Percentiles rank a stretch among this genome's conserved stretches.
Conservation (phyloP, 164 flowering plant genomes). For the Vitis cinerea region DNA sequence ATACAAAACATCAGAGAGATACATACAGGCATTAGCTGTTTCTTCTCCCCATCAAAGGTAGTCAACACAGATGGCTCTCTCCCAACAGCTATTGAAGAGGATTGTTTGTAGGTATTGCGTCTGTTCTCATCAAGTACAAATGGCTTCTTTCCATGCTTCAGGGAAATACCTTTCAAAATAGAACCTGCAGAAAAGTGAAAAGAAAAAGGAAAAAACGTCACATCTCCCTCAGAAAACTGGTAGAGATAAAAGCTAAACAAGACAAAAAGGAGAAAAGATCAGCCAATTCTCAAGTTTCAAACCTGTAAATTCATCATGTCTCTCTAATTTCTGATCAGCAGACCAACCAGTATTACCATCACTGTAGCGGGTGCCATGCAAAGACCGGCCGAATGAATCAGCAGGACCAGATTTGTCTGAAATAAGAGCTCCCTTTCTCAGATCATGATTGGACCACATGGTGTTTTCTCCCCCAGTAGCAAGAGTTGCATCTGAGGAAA, state of each 20-base stretch:
- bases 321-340: conserved; percentile 36
- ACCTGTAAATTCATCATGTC: conserved; percentile 57
- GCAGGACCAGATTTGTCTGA: conserved; percentile 31
- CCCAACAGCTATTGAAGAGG: conserved; percentile 27
- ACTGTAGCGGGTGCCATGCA: conserved; percentile 23
- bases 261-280: not conserved
- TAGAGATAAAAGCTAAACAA: not conserved
- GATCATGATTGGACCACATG: conserved; percentile 29
- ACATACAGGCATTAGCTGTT: conserved; percentile 72
- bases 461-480: conserved; percentile 47
- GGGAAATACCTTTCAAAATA: conserved; percentile 30
- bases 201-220: not conserved
- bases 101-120: conserved; percentile 59
- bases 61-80: conserved; percentile 37
- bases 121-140: conserved; percentile 56
- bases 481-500: conserved; percentile 58
- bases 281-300: conserved; percentile 2
- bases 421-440: conserved; percentile 33
- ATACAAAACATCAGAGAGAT: not conserved
- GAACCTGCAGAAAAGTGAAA: conserved; percentile 35
- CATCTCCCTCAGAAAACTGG: not conserved
- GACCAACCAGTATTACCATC: conserved; percentile 33
- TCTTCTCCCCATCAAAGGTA: conserved; percentile 58
- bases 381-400: conserved; percentile 32
- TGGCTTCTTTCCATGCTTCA: conserved; percentile 53